Evolutionary conservation across 2,329 filamentous ascomycete genomes (phyloP).

Genomic region (Fusarium sp.): DNA sequence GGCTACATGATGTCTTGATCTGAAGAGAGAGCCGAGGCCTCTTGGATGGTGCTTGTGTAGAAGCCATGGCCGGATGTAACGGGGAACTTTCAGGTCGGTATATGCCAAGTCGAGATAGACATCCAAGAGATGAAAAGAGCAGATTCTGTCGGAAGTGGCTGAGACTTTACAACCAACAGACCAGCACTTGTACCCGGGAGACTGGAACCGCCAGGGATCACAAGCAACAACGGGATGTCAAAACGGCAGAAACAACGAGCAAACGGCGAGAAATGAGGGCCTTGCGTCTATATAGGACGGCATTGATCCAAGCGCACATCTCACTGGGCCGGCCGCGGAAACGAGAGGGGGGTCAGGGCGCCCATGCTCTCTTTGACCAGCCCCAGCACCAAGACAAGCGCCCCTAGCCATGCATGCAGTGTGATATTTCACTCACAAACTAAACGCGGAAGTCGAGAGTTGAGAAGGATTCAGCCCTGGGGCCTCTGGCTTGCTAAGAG

Average conservation of each 20-base stretch:
- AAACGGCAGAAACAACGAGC: conserved; percentile 33
- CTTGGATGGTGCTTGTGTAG: conserved; percentile 55
- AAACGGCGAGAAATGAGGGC: conserved; percentile 41
- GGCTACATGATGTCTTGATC: conserved; percentile 60
- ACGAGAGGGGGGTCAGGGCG: conserved; percentile 15
- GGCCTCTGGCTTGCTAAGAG: conserved; percentile 21
- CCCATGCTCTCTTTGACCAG: conserved; percentile 20
- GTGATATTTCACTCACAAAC: conserved; percentile 42
- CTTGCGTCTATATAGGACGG: conserved; percentile 46
- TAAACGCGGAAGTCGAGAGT: conserved; percentile 36
- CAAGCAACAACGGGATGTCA: conserved; percentile 30
- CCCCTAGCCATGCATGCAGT: conserved; percentile 48
- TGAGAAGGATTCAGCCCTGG: conserved; percentile 38
- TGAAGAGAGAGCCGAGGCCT: conserved; percentile 69
- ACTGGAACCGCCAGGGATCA: conserved; percentile 43
- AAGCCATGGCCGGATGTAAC: conserved; percentile 50
- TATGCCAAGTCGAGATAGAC: conserved; percentile 7
- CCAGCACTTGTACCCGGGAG: conserved; percentile 38
- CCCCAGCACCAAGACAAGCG: conserved; percentile 40
- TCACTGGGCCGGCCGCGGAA: conserved; percentile 24
- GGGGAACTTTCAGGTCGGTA: conserved; percentile 3
- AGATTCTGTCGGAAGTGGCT: conserved; percentile 14
- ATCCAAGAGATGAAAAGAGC: conserved; percentile 11
- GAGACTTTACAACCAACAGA: conserved; percentile 36
- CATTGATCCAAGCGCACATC: conserved; percentile 24